Base-by-base conservation (phyloP, 306 rosid genomes). In the Acacia melanoxylon region DNA sequence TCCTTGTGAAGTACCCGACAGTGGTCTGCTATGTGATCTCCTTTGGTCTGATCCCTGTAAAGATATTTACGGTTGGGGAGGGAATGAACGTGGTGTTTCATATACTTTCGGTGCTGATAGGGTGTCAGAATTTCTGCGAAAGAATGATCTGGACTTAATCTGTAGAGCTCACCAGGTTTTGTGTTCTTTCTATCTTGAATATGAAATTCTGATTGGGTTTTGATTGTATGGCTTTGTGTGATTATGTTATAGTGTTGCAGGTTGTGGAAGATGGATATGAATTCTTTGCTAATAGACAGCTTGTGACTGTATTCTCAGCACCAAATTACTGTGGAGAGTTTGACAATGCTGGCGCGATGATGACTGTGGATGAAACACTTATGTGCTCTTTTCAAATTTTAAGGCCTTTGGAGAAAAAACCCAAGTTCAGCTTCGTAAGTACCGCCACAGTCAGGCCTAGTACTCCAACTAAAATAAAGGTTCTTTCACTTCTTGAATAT, bases 321-420 rank as follows among this genome's bases (percentile, higher is more conserved):
- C 99, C 98, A 20, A 95, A 95, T 78, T 95, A 93, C 78, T 95
- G 99, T 82, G 98, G 97, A 19, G 98, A 93, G 83, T 95, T 93
- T 81, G 93, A 93, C 84, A 95, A 95, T 81, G 98, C 93, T 11
- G 97, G 97, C 80, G 95, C 95, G 68, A 90, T 95, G 93, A 95
- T 93, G 99, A 83, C 72, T 11, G 97, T 95, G 49, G 91, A 91
- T 85, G 95, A 90, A 80, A 74, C 88, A 68, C 90, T 93, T 42
- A 85, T 87, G 89, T 93, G 99, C 76, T 91, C 95, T 68, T 95
- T 95, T 72, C 98, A 91, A 78, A 90, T 88, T 80, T 68, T 93
- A 48, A 91, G 88, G 84, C 97, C 97, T 44, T 14, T 37, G 29
- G 97, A 90, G n/a, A 93, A 90, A 85, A 93, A 78, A 78, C 73